Percentiles rank a stretch among this genome's conserved stretches.
These are phyloP conservation scores for Spinacia oleracea DNA, from an alignment of 179 eudicot genomes.

Conservation along the genomic window DNA sequence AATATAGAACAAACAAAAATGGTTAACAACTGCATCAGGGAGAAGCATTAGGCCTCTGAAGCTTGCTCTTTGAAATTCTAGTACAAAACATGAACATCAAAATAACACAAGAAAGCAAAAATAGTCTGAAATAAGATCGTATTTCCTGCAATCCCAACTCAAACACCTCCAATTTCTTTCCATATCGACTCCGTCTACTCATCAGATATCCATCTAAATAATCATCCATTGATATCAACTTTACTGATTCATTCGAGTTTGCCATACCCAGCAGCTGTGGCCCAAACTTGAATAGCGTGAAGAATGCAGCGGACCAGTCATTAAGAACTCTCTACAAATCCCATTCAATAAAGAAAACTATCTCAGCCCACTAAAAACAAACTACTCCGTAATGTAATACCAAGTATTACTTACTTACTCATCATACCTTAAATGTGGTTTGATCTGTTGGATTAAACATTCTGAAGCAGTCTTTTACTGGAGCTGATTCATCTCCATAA, in stretches of 20 bases:
- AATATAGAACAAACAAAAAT: conserved; percentile 23
- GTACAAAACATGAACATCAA: conserved; percentile 95
- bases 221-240: conserved; percentile 73
- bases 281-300: conserved; percentile 68
- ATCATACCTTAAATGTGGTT: conserved; percentile 69
- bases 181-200: conserved; percentile 75
- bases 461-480: conserved; percentile 85
- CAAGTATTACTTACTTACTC: not conserved
- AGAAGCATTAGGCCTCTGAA: conserved; percentile 53
- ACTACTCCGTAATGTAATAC: too few relatives aligned
- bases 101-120: conserved; percentile 77
- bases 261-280: conserved; percentile 50
- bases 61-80: conserved; percentile 79
- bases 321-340: conserved; percentile 73
- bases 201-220: conserved; percentile 79
- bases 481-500: conserved; percentile 78
- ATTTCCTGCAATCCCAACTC: conserved; percentile 93
- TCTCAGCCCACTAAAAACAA: not conserved
- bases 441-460: conserved; percentile 91
- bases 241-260: conserved; percentile 39
- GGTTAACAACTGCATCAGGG: conserved; percentile 26
- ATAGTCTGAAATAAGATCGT: conserved; percentile 86
- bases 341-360: not conserved
- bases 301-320: conserved; percentile 88
- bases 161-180: conserved; percentile 81